These are phyloP conservation scores for Trametes punicea DNA, from an alignment of 768 basidiomycete species.

Conservation along the genomic window DNA sequence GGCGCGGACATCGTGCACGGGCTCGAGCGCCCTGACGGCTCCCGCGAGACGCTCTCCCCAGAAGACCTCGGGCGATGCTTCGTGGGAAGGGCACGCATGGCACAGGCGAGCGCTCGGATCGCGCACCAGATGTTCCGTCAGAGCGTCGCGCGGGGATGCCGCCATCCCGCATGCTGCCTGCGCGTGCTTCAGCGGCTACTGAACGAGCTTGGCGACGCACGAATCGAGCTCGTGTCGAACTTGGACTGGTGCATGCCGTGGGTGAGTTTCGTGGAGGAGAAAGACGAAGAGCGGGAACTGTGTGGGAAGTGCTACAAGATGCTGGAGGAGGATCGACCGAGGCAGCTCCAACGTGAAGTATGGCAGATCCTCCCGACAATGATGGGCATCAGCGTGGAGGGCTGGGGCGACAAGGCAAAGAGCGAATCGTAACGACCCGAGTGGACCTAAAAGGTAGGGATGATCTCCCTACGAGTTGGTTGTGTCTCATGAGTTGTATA, in stretches of 20 bases:
- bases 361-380: slow-evolving; percentile 17
- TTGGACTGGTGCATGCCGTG: slow-evolving; percentile 17
- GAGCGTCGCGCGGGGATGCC: slow-evolving; percentile 7
- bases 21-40: slow-evolving; percentile 1
- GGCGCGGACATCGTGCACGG: slow-evolving; percentile 15
- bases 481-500: not conserved
- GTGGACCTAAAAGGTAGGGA: not conserved
- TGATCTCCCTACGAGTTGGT: not conserved
- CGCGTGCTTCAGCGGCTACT: slow-evolving; percentile 16
- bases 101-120: slow-evolving; percentile 19
- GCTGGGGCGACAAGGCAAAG: slow-evolving; percentile 11
- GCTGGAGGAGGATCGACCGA: slow-evolving; percentile 15
- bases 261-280: slow-evolving; percentile 12
- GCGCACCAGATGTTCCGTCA: slow-evolving; percentile 21
- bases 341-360: slow-evolving; percentile 14
- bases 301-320: slow-evolving; percentile 16
- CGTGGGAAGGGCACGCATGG: slow-evolving; percentile 17
- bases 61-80: slow-evolving; percentile 21
- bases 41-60: slow-evolving; percentile 9
- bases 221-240: slow-evolving; percentile 15
- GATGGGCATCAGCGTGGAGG: slow-evolving; percentile 13
- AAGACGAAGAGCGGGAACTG: slow-evolving; percentile 17
- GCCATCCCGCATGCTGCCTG: slow-evolving; percentile 12
- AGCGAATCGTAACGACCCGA: slow-evolving; percentile 8
- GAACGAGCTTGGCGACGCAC: slow-evolving; percentile 13